phyloP scores from a whole-genome alignment of 768 basidiomycete genomes.

The Termitomyces sp. region DNA sequence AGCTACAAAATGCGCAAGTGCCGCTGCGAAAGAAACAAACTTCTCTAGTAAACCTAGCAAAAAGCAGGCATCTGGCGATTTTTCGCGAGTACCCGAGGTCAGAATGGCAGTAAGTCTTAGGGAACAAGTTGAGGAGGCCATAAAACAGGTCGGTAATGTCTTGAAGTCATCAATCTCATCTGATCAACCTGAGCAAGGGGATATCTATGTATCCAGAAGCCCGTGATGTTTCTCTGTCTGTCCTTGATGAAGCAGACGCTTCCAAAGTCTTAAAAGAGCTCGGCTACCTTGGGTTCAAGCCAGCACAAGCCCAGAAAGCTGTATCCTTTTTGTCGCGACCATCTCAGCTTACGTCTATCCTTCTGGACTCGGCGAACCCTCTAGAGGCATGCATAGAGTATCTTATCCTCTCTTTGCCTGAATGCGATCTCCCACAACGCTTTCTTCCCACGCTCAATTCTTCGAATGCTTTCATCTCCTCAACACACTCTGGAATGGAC shows the following conservation, averaged over 20 bases:
- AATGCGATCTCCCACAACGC: constrained; percentile 77
- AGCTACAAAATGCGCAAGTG: constrained; percentile 38
- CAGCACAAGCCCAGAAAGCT: constrained; percentile 43
- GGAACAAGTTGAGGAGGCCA: constrained; percentile 73
- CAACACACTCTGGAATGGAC: constrained; percentile 54
- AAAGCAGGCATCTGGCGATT: constrained; percentile 27
- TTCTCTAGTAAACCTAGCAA: constrained; percentile 14
- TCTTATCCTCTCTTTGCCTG: constrained; percentile 75
- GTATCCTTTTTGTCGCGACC: constrained; percentile 51
- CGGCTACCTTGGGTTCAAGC: constrained; percentile 59
- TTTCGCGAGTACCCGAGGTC: constrained; percentile 61
- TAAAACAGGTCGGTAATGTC: constrained; percentile 55
- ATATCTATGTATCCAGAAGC: constrained; percentile 47
- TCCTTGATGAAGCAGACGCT: constrained; percentile 36
- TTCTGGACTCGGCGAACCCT: constrained; percentile 54
- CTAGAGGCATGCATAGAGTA: constrained; percentile 82
- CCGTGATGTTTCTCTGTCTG: constrained; percentile 23
- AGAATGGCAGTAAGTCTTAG: constrained; percentile 75
- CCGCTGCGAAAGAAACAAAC: constrained; percentile 10
- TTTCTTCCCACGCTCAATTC: constrained; percentile 64
- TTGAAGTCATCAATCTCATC: constrained; percentile 3
- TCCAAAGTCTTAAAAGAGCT: constrained; percentile 50
- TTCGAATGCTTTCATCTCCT: constrained; percentile 64
- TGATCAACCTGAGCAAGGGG: constrained; percentile 29
- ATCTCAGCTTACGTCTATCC: constrained; percentile 53